These are phyloP conservation scores for Artemisia argyi DNA, from an alignment of 129 eudicot genomes.

Conservation along the genomic window DNA sequence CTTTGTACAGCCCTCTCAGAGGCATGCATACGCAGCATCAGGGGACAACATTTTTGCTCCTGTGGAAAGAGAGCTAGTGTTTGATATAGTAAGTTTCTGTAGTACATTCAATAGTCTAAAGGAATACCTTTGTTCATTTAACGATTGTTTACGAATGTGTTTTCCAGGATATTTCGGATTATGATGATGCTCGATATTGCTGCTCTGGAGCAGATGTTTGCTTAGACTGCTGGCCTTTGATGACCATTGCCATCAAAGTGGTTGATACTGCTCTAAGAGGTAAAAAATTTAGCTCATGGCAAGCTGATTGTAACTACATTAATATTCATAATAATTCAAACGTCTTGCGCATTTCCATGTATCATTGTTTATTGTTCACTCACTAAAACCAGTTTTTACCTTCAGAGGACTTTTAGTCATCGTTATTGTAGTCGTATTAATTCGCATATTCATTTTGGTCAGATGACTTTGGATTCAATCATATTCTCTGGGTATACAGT, in stretches of 20 bases:
- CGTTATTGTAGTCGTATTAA: background rate
- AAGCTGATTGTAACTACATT: background rate
- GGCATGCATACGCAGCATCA: conserved; percentile 80
- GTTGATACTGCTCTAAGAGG: conserved; percentile 92
- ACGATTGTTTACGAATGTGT: conserved; percentile 16
- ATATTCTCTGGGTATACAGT: conserved; percentile 95
- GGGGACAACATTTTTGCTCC: conserved; percentile 90
- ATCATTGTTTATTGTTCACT: background rate
- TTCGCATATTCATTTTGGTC: conserved; percentile 18
- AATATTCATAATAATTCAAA: background rate
- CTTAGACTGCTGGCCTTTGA: conserved; percentile 91
- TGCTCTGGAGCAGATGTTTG: conserved; percentile 96
- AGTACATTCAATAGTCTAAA: background rate
- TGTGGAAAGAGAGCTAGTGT: conserved; percentile 89
- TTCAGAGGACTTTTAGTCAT: background rate
- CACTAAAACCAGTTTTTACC: background rate
- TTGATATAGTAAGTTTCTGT: conserved; percentile 72
- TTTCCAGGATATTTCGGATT: conserved; percentile 88
- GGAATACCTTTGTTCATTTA: background rate
- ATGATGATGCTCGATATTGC: conserved; percentile 95
- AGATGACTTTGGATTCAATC: conserved; percentile 95
- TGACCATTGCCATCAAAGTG: conserved; percentile 94
- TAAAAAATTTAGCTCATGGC: conserved; percentile 21
- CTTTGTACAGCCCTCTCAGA: conserved; percentile 80
- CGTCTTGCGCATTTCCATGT: background rate